Percentiles rank a stretch among this genome's conserved stretches.
These are phyloP conservation scores for Mimosa pudica DNA, from an alignment of 306 rosid genomes.

Conservation along the genomic window DNA sequence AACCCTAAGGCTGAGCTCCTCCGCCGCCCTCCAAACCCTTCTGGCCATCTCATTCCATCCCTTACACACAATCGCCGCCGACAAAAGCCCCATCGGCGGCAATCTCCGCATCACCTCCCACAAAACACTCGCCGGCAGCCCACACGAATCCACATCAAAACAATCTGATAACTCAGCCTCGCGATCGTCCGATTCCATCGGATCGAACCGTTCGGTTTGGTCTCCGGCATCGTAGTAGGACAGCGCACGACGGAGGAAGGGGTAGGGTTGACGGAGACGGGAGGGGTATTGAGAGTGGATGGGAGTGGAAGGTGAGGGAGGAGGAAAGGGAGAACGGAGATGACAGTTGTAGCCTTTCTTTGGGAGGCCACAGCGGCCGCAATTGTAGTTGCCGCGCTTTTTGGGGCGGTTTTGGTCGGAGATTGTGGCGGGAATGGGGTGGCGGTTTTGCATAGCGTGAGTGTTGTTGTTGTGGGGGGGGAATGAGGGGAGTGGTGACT, in stretches of 20 bases:
- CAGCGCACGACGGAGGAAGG: slow-evolving; percentile 77
- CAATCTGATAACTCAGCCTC: slow-evolving; percentile 31
- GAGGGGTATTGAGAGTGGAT: slow-evolving; percentile 31
- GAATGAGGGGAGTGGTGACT: neutral
- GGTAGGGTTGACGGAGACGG: slow-evolving; percentile 30
- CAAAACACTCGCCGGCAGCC: slow-evolving; percentile 58
- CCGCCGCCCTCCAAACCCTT: slow-evolving; percentile 86
- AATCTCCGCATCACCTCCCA: slow-evolving; percentile 85
- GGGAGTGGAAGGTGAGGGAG: slow-evolving; percentile 20
- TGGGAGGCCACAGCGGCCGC: slow-evolving; percentile 90
- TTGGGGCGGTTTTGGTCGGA: slow-evolving; percentile 53
- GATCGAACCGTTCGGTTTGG: slow-evolving; percentile 33
- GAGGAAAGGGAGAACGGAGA: slow-evolving; percentile 28
- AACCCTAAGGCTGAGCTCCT: slow-evolving; percentile 73
- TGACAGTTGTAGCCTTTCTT: slow-evolving; percentile 84
- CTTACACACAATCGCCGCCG: slow-evolving; percentile 78
- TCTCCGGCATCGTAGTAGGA: slow-evolving; percentile 70
- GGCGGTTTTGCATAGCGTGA: too few species aligned
- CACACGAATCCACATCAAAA: slow-evolving; percentile 47
- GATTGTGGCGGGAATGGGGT: neutral
- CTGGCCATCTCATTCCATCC: slow-evolving; percentile 82
- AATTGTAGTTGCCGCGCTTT: slow-evolving; percentile 81
- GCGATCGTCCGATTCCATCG: neutral
- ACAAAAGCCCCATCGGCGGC: slow-evolving; percentile 73
- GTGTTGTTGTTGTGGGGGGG: neutral